Evolutionary conservation across 768 basidiomycete species (phyloP).

Genomic region (Panaeolus papilionaceus): DNA sequence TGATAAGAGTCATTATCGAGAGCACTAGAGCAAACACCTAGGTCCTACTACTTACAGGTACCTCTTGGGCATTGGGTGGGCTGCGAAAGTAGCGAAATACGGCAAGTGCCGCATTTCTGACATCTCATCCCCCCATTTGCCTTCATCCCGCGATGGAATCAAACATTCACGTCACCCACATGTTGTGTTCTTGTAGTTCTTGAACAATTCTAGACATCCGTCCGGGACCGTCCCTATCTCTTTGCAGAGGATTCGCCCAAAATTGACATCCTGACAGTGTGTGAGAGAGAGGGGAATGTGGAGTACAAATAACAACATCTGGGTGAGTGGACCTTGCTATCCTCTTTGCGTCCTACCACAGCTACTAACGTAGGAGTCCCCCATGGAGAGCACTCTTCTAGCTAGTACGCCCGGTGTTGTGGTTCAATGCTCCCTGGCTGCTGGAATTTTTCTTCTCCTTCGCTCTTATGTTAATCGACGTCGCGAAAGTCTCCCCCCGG

Average conservation of each 20-base stretch:
- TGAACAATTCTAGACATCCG: not conserved
- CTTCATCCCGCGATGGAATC: not conserved
- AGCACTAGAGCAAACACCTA: too few species aligned
- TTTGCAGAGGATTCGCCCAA: not conserved
- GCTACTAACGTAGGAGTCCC: not conserved
- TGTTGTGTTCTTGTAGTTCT: not conserved
- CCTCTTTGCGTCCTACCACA: not conserved
- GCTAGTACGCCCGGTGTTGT: not conserved
- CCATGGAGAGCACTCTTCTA: not conserved
- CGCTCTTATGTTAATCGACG: not conserved
- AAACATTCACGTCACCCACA: not conserved
- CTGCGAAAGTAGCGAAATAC: too few species aligned
- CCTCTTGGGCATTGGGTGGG: too few species aligned
- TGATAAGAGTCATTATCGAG: too few species aligned
- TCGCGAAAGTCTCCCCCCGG: conserved; percentile 41
- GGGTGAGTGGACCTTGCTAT: not conserved
- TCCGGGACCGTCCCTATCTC: not conserved
- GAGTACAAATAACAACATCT: not conserved
- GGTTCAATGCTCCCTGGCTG: not conserved
- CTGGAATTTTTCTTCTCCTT: not conserved
- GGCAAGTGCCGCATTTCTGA: not conserved
- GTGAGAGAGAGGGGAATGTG: not conserved
- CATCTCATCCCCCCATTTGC: not conserved
- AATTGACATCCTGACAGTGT: not conserved
- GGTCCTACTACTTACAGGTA: too few species aligned